Base-by-base conservation (phyloP, 805 yeast species). In the Suhomyces tanzawaensis region DNA sequence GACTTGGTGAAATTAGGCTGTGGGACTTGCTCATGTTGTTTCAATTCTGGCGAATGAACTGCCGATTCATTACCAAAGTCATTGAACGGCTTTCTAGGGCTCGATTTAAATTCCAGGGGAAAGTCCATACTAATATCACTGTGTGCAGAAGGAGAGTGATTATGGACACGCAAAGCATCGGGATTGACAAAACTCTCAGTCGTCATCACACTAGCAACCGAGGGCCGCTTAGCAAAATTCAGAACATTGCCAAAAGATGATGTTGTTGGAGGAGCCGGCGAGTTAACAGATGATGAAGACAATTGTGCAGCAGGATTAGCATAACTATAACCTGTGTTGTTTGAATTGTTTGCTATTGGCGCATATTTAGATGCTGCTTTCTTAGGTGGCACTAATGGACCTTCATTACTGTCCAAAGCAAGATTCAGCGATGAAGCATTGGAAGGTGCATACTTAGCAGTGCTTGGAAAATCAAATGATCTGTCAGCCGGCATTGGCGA, bases 91-190 rank as follows among this genome's bases (percentile, higher is more conserved):
- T 37, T 40, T 29, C 41, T 32, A 17, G 45, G 39, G 12, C 39
- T 38, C 1, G 52, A 19, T 39, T 52, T 58, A 41, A 58, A 53
- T 14, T 58, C 63, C 36, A 39, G 47, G 3, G 63, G 63, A 41
- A 55, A 58, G 35, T 59, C 65, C 37, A 56, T 40, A 32, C 64
- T 59, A 7, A 58, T 45, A 39, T 61, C 67, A 44, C 67, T 61
- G 21, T 60, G 65, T 17, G 53, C 40, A 3, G 64, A 53, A 5
- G 66, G 58, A 2, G 66, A 54, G 37, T 50, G 57, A 7, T 44
- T 42, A 33, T 52, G 55, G 12, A 37, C 37, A 17, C 47, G 35
- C 11, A 42, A 28, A 6, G 37, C 31, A 21, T 46, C 49, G 4
- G 41, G 42, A 21, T 47, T 41, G 7, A 32, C 41, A 37, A 41